phyloP scores from a whole-genome alignment of 805 yeast species.

The Cyberlindnera saturnus region DNA sequence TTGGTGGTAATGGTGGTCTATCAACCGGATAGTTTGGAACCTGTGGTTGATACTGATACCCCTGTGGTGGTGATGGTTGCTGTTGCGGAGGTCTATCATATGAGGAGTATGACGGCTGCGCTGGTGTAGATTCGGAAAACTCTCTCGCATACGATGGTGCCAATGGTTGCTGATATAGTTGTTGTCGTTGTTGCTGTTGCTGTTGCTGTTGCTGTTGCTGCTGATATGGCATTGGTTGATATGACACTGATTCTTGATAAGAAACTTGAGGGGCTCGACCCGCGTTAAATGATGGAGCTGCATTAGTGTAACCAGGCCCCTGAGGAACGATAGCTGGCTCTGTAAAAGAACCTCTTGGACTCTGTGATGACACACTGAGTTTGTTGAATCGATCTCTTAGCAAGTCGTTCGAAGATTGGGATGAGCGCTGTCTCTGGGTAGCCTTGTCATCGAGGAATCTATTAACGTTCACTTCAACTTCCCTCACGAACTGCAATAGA shows the following conservation, averaged over 20 bases:
- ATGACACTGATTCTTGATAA: conserved; percentile 8
- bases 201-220: conserved; percentile 2
- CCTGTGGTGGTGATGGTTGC: conserved; percentile 18
- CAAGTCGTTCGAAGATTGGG: conserved; percentile 3
- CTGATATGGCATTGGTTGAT: conserved; percentile 1
- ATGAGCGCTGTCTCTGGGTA: conserved; percentile 18
- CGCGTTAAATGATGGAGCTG: conserved; percentile 12
- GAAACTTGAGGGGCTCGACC: background rate
- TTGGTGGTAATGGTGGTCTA: conserved; percentile 7
- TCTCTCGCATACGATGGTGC: background rate
- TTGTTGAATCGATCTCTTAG: conserved; percentile 18
- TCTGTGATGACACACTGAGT: conserved; percentile 14
- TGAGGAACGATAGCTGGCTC: conserved; percentile 3
- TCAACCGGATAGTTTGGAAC: conserved; percentile 1
- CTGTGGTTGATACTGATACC: conserved; percentile 7
- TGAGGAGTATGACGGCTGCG: conserved; percentile 1
- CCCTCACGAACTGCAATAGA: conserved; percentile 22
- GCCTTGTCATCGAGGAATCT: conserved; percentile 21
- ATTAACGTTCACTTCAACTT: conserved; percentile 17
- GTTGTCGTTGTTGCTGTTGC: background rate
- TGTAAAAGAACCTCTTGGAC: conserved; percentile 15
- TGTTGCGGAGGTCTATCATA: conserved; percentile 5
- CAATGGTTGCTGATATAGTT: background rate
- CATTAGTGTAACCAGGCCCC: background rate
- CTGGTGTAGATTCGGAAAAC: background rate